Evolutionary conservation across 306 rosid genomes (phyloP).

Genomic region (Vigna reflexopilosa): DNA sequence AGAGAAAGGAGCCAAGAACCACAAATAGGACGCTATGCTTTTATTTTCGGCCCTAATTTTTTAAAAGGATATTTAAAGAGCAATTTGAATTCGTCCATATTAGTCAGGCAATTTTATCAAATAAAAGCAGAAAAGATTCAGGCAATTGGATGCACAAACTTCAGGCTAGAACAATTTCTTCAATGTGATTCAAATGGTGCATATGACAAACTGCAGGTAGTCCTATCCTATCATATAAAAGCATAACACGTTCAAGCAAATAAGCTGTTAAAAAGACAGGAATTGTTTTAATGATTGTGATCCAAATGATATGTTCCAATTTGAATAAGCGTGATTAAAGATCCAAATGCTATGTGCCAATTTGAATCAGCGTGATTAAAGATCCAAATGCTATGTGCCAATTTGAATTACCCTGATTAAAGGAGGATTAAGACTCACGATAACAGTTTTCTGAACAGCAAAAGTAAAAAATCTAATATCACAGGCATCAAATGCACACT

Average conservation of each 20-base stretch:
- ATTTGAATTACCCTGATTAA: neutral
- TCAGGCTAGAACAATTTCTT: slow-evolving; percentile 19
- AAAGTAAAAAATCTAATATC: slow-evolving; percentile 3
- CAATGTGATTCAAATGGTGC: neutral
- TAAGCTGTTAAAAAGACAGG: slow-evolving; percentile 2
- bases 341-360: too few relatives aligned
- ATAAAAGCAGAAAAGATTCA: slow-evolving; percentile 20
- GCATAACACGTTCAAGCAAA: slow-evolving; percentile 27
- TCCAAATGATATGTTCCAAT: slow-evolving; percentile 10
- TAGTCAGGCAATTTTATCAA: slow-evolving; percentile 6
- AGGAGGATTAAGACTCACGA: neutral
- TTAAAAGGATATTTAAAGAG: neutral
- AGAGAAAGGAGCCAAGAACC: slow-evolving; percentile 9
- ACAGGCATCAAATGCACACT: too few relatives aligned
- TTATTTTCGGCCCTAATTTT: neutral
- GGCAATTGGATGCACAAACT: slow-evolving; percentile 4
- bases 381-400: too few relatives aligned
- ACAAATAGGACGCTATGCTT: neutral
- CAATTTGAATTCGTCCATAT: neutral
- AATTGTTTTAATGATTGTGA: slow-evolving; percentile 5
- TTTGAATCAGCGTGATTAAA: neutral
- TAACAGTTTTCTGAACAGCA: neutral
- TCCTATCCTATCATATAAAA: slow-evolving; percentile 18
- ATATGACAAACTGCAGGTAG: neutral
- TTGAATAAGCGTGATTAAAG: neutral